Percentiles rank a stretch among this genome's conserved stretches.
These are phyloP conservation scores for Salvia hispanica DNA, from an alignment of 257 asterid species.

Conservation along the genomic window DNA sequence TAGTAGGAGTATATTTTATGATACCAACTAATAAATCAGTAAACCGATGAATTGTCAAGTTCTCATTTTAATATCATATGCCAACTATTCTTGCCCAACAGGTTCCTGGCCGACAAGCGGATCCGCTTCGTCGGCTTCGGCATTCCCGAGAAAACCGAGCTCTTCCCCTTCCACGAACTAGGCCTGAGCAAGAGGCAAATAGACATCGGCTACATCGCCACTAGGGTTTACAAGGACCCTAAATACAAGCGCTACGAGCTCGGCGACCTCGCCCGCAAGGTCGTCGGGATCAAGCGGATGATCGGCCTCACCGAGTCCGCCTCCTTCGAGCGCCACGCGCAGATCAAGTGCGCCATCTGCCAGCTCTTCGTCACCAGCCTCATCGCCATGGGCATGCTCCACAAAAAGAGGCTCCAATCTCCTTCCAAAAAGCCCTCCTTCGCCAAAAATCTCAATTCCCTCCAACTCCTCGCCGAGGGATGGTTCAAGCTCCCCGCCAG, in stretches of 20 bases:
- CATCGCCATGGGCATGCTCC: constrained; percentile 62
- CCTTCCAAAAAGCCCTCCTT: constrained; percentile 44
- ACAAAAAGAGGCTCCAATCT: constrained; percentile 36
- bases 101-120: constrained; percentile 66
- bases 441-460: constrained; percentile 55
- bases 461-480: constrained; percentile 63
- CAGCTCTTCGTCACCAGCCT: constrained; percentile 73
- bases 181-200: constrained; percentile 45
- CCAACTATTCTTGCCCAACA: too few relatives aligned
- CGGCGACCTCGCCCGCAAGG: constrained; percentile 57
- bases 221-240: constrained; percentile 48
- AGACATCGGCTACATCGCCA: constrained; percentile 75
- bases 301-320: constrained; percentile 65
- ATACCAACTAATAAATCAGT: too few relatives aligned
- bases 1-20: too few relatives aligned
- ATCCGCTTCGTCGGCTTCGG: constrained; percentile 75
- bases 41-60: too few relatives aligned
- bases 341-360: constrained; percentile 72
- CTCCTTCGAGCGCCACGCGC: constrained; percentile 79
- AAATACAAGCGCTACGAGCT: constrained; percentile 61
- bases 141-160: constrained; percentile 62
- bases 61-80: too few relatives aligned
- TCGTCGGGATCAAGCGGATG: constrained; percentile 72
- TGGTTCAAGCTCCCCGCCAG: constrained; percentile 59
- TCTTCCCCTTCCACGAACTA: constrained; percentile 67